Percentiles rank a stretch among this genome's conserved stretches.
These are phyloP conservation scores for Kodamaea hsintzibuensis DNA, from an alignment of 805 yeast genomes.

Conservation along the genomic window DNA sequence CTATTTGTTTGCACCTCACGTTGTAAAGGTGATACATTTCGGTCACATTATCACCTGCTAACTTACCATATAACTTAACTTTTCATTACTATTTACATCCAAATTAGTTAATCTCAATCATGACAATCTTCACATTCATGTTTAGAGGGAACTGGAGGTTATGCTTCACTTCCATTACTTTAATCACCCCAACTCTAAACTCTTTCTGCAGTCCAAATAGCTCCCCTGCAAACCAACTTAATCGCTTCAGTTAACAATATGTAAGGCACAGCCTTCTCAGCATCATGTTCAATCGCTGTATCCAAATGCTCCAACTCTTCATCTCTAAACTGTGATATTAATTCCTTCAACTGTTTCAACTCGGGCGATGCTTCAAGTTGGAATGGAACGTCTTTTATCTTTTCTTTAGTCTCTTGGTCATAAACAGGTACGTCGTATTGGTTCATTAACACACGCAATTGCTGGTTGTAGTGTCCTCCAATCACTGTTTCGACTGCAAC, in stretches of 20 bases:
- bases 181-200: slow-evolving; percentile 38
- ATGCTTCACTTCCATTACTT: slow-evolving; percentile 11
- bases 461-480: slow-evolving; percentile 93
- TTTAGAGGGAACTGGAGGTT: too few species aligned
- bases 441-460: slow-evolving; percentile 71
- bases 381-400: slow-evolving; percentile 20
- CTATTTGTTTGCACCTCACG: not conserved
- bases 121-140: not conserved
- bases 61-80: not conserved
- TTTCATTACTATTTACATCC: not conserved
- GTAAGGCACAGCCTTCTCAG: slow-evolving; percentile 92
- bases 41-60: too few species aligned
- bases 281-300: slow-evolving; percentile 89
- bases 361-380: slow-evolving; percentile 50
- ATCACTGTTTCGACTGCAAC: slow-evolving; percentile 98
- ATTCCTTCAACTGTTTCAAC: slow-evolving; percentile 54
- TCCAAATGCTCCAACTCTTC: slow-evolving; percentile 94
- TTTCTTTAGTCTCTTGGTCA: slow-evolving; percentile 36
- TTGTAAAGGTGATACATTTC: not conserved
- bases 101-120: not conserved
- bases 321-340: slow-evolving; percentile 79
- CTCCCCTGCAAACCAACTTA: slow-evolving; percentile 78
- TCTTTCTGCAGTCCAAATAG: slow-evolving; percentile 90
- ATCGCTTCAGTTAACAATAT: slow-evolving; percentile 84
- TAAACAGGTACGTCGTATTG: slow-evolving; percentile 53